These are phyloP conservation scores for Fomitiporia mediterranea DNA, from an alignment of 1,284 basidiomycete species.

Conservation along the genomic window DNA sequence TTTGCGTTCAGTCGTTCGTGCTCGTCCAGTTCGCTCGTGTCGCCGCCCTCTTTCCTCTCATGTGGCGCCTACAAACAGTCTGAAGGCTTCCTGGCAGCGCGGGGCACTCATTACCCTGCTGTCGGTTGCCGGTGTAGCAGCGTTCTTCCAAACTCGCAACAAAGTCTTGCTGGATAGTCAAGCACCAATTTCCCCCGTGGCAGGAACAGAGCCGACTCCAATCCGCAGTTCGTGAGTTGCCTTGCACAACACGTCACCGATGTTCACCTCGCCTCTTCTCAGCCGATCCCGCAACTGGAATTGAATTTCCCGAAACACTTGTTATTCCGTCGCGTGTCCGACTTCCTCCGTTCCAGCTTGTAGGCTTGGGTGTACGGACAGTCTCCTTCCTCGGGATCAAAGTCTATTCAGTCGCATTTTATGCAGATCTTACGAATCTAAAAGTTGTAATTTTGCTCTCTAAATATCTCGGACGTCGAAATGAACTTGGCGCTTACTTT, in stretches of 20 bases:
- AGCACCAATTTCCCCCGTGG: neutral
- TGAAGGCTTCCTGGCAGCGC: constrained; percentile 4
- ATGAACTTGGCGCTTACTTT: constrained; percentile 25
- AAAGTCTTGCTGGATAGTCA: constrained; percentile 3
- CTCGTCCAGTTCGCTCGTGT: neutral
- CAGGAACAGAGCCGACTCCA: neutral
- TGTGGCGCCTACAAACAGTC: neutral
- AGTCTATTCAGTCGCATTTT: constrained; percentile 85
- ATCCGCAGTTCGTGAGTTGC: constrained; percentile 19
- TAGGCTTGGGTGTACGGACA: constrained; percentile 80
- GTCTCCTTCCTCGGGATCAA: constrained; percentile 80
- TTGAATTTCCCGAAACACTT: constrained; percentile 64
- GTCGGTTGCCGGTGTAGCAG: neutral
- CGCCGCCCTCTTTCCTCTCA: neutral
- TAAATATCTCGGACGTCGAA: neutral
- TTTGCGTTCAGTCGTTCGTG: neutral
- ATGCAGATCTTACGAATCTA: constrained; percentile 69
- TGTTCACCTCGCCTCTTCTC: neutral
- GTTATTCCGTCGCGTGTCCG: constrained; percentile 56
- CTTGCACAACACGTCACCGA: neutral
- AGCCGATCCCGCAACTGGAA: constrained; percentile 69
- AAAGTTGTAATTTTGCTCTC: constrained; percentile 38
- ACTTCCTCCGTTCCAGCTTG: constrained; percentile 57
- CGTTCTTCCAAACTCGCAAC: constrained; percentile 6
- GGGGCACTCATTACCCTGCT: neutral